Evolutionary conservation across 192 early-diverging fungal species (phyloP), one percentile per base, ranked within the genome.

Genomic region (Coemansia reversa): DNA sequence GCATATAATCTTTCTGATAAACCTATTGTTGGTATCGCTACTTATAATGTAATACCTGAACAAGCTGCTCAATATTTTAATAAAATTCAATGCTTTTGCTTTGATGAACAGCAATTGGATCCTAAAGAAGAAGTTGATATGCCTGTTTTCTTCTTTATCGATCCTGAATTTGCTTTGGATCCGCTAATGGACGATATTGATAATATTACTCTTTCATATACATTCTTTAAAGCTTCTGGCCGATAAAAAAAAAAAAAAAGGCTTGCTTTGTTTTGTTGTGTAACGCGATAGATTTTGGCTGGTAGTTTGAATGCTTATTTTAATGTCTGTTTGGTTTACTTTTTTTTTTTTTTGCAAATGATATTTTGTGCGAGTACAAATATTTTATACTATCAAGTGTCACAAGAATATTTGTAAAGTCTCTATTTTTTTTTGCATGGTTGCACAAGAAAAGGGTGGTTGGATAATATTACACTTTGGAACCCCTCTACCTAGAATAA

Each of bases 11-110:
- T 84, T 33, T 88, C 90, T 24, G 84, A 89, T 25, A 86, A 93
- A 63, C 92, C 94, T 65, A 88, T 99, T 42, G 88, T 97, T 57
- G 97, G 97, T 12, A 91, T 99, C 62, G 92, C 93, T 3, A 99
- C 97, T 1, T 99, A 99, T 63, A 95, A 94, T 66, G 95, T 99
- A 20, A 88, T 93, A 5, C 97, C 97, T 3, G 84, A 88, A 56
- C 91, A 93, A 67, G 94, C 92, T 0, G 97, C 91, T 12, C 92
- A 89, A 64, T 95, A 99, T 60, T 99, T 99, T 69, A 99, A 99
- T 86, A 99, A 99, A 83, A 95, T 99, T 60, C 97, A 99, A 72
- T 99, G 97, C 72, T 99, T 99, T 66, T 99, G 97, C 74, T 99
- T 99, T 84, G 97, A 99, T 65, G 95, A 97, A 76, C 97, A 99